These are phyloP conservation scores for Bimuria novae-zelandiae DNA, from an alignment of 2,329 filamentous ascomycete genomes.

Conservation along the genomic window DNA sequence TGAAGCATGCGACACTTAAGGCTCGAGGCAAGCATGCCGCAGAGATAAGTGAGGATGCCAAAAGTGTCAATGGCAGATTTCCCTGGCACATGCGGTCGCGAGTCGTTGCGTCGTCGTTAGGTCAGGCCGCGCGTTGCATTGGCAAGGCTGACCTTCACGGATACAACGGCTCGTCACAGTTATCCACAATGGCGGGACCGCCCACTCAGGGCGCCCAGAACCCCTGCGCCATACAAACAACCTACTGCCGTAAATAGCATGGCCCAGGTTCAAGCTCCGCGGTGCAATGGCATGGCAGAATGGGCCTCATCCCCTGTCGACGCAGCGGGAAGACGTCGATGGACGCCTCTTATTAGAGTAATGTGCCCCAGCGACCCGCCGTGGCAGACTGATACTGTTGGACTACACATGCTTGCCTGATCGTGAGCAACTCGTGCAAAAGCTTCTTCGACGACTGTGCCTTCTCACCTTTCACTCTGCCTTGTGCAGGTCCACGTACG, in stretches of 20 bases:
- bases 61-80: too few relatives aligned
- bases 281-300: not conserved
- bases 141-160: too few relatives aligned
- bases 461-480: not conserved
- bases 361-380: not conserved
- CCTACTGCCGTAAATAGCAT: not conserved
- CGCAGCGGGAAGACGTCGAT: not conserved
- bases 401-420: not conserved
- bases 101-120: too few relatives aligned
- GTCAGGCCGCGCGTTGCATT: too few relatives aligned
- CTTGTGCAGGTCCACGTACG: not conserved
- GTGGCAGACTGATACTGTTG: not conserved
- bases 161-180: too few relatives aligned
- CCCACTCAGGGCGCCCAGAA: too few relatives aligned
- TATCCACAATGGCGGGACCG: too few relatives aligned
- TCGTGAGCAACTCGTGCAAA: not conserved
- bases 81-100: too few relatives aligned
- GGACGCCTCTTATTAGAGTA: not conserved
- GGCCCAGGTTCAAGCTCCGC: not conserved
- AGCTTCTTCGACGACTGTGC: not conserved
- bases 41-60: too few relatives aligned
- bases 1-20: too few relatives aligned
- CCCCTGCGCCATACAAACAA: constrained; percentile 7
- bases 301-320: not conserved
- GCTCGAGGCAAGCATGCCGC: too few relatives aligned